Conservation (phyloP, 345 rosid genomes). For the Microthlaspi erraticum region DNA sequence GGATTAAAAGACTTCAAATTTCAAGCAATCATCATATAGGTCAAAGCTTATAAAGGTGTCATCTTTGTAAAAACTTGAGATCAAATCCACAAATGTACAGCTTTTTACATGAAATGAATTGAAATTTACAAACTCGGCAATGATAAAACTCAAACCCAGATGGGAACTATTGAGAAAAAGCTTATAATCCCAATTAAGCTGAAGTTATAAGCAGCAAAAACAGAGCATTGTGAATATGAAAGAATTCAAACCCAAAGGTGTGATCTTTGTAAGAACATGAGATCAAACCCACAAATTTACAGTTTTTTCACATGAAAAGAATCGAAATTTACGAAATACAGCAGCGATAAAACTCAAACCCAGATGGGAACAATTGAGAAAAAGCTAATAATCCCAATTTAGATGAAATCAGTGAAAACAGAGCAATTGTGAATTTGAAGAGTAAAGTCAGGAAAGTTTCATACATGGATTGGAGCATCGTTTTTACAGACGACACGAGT, state of each 20-base stretch:
- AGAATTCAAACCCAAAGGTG: no score
- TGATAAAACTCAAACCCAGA: background rate
- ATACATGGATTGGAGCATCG: conserved; percentile 82
- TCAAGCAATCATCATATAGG: background rate
- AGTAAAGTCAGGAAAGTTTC: background rate
- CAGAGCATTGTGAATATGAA: no score
- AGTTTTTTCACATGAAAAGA: no score
- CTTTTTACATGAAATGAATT: background rate
- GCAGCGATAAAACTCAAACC: background rate
- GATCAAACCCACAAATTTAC: no score
- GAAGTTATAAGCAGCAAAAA: no score
- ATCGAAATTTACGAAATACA: no score
- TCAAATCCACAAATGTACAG: background rate
- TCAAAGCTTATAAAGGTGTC: background rate
- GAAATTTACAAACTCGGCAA: background rate
- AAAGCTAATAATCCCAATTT: background rate
- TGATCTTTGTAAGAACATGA: no score
- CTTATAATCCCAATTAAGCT: no score
- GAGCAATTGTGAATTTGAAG: no score
- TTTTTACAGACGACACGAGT: conserved; percentile 71
- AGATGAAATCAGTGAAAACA: background rate
- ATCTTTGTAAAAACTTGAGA: background rate
- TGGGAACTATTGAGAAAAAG: background rate
- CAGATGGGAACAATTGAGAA: background rate
- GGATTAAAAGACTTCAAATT: conserved; percentile 14